Conservation (phyloP, 1,284 basidiomycete genomes). For the Pterula multifida region DNA sequence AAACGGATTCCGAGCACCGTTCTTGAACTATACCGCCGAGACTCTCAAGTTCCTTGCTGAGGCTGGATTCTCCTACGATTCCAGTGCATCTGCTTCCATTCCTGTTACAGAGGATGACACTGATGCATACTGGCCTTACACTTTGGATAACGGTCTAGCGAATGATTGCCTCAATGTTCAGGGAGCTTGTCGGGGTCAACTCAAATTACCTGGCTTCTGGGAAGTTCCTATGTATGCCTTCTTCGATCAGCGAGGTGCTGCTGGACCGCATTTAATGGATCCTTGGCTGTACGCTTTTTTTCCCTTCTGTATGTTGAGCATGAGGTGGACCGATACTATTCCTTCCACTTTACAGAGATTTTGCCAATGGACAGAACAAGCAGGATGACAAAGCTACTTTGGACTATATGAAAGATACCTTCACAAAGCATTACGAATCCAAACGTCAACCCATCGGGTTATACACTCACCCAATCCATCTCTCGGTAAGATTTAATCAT, state of each 20-base stretch:
- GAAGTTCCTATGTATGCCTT: conserved; percentile 74
- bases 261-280: conserved; percentile 66
- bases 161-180: conserved; percentile 58
- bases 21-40: conserved; percentile 54
- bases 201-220: conserved; percentile 70
- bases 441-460: conserved; percentile 75
- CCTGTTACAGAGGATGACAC: conserved; percentile 59
- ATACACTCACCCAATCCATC: conserved; percentile 75
- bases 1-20: conserved; percentile 71
- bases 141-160: conserved; percentile 64
- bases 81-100: conserved; percentile 48
- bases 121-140: conserved; percentile 72
- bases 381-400: conserved; percentile 53
- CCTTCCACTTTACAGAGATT: conserved; percentile 25
- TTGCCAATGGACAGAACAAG: conserved; percentile 35
- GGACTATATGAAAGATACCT: conserved; percentile 65
- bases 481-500: conserved; percentile 33
- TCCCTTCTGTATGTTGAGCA: neutral
- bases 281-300: conserved; percentile 57
- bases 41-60: conserved; percentile 47
- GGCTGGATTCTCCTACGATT: conserved; percentile 68
- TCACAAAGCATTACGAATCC: conserved; percentile 60
- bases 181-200: conserved; percentile 57
- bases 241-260: conserved; percentile 49
- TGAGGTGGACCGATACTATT: neutral